Evolutionary conservation across 176 grass and related monocot species (phyloP), one percentile per base, ranked within the genome.

Genomic region (Zea luxurians): DNA sequence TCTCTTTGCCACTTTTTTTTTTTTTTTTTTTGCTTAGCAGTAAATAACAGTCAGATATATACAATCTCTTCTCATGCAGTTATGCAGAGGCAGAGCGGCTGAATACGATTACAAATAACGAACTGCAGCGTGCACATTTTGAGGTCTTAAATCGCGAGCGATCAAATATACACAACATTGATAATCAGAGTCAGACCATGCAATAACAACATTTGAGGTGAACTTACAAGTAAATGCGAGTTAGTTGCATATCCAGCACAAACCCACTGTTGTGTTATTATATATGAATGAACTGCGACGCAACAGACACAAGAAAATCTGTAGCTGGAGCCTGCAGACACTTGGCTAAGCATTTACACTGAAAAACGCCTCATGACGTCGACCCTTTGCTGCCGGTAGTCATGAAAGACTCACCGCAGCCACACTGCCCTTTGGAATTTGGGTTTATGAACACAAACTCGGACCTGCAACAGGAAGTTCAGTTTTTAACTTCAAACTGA

Each of bases 371-470:
- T 88, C 64, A 84, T 10, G 70, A 84, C 0, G 77, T 88, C 3
- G 76, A 88, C 57, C 77, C 82, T 65, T 84, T 88, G 88, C 67
- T 86, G 78, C 84, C 18, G 66, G 37, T 76, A 47, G 95, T 94
- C 95, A 94, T 90, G 61, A 94, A 98, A 71, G 95, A 94, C 78
- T 97, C 91, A 17, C 91, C 95, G 40, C 95, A 97, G 12, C 91
- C 91, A 70, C 91, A 97, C 66, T 94, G 73, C 47, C 95, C 95
- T 67, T 97, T 89, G 2, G 89, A 91, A 62, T 97, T 97, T 11
- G 89, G 94, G 72, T 97, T 97, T 73, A 97, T 86, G 67, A 97
- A 97, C 74, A 97, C 57, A 82, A 97, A 94, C 70, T 97, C 87
- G 0, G 91, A 97, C 87, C 95, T 97, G 58, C 27, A 86, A 20